These are phyloP conservation scores for Coprinellus micaceus DNA, from an alignment of 768 basidiomycete genomes.

Conservation along the genomic window DNA sequence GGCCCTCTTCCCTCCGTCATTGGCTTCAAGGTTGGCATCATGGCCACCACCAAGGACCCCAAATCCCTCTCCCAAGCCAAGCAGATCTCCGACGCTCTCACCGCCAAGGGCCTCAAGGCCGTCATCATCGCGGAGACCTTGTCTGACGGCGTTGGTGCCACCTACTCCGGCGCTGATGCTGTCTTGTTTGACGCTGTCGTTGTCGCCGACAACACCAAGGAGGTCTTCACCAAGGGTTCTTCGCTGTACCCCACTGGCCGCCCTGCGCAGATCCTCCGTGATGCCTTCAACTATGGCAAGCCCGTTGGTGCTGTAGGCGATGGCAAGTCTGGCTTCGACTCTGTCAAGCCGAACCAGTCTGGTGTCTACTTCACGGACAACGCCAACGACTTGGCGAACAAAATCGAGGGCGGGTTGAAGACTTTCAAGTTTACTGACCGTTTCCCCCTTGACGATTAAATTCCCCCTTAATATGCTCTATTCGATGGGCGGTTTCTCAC, in stretches of 20 bases:
- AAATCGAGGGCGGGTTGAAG: neutral
- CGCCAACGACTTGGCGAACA: neutral
- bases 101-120: slow-evolving; percentile 34
- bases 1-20: neutral
- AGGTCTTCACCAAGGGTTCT: slow-evolving; percentile 16
- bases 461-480: too few relatives aligned
- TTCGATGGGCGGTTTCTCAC: too few relatives aligned
- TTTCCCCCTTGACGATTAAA: neutral
- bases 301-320: slow-evolving; percentile 74
- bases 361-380: neutral
- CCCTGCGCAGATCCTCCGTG: slow-evolving; percentile 75
- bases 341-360: neutral
- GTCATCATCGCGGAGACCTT: slow-evolving; percentile 72
- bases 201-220: slow-evolving; percentile 50
- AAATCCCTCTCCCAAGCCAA: neutral
- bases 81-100: neutral
- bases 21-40: neutral
- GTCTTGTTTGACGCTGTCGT: slow-evolving; percentile 72
- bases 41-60: neutral
- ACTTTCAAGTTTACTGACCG: neutral
- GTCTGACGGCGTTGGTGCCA: slow-evolving; percentile 63
- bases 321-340: slow-evolving; percentile 21
- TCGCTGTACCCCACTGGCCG: slow-evolving; percentile 46
- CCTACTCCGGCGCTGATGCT: slow-evolving; percentile 44
- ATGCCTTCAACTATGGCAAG: slow-evolving; percentile 86